Conservation (phyloP, 1,284 basidiomycete species). For the Afroboletus lepidellus region DNA sequence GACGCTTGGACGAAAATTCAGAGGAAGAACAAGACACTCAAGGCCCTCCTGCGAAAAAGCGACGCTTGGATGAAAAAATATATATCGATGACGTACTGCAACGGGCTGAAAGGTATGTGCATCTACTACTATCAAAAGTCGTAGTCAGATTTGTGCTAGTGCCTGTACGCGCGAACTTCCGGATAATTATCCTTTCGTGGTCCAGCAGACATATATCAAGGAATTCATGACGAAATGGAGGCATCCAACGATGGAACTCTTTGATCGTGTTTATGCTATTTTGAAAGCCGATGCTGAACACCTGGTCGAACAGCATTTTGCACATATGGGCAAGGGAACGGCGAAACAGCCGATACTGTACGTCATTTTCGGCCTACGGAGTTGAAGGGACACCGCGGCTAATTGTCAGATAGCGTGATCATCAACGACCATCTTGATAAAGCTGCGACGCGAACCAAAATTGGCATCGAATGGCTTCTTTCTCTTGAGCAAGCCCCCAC, state of each 20-base stretch:
- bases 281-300: slow-evolving; percentile 41
- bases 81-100: slow-evolving; percentile 56
- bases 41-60: neutral
- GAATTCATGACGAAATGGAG: slow-evolving; percentile 48
- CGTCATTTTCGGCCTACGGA: slow-evolving; percentile 20
- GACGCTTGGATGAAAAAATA: slow-evolving; percentile 28
- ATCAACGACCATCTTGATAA: slow-evolving; percentile 48
- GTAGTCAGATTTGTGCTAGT: slow-evolving; percentile 31
- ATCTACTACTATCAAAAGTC: neutral
- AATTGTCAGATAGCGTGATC: slow-evolving; percentile 37
- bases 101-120: slow-evolving; percentile 38
- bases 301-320: slow-evolving; percentile 50
- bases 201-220: slow-evolving; percentile 50
- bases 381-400: slow-evolving; percentile 30
- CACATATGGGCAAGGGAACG: slow-evolving; percentile 49
- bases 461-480: slow-evolving; percentile 51
- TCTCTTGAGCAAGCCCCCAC: slow-evolving; percentile 53
- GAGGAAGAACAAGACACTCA: slow-evolving; percentile 13
- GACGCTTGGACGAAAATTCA: neutral
- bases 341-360: slow-evolving; percentile 56
- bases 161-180: slow-evolving; percentile 66
- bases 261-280: slow-evolving; percentile 42
- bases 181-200: slow-evolving; percentile 58
- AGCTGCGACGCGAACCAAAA: slow-evolving; percentile 40
- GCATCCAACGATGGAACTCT: slow-evolving; percentile 46